Evolutionary conservation across 768 basidiomycete species (phyloP), one percentile per base, ranked within the genome.

Genomic region (Phanerochaete sordida): DNA sequence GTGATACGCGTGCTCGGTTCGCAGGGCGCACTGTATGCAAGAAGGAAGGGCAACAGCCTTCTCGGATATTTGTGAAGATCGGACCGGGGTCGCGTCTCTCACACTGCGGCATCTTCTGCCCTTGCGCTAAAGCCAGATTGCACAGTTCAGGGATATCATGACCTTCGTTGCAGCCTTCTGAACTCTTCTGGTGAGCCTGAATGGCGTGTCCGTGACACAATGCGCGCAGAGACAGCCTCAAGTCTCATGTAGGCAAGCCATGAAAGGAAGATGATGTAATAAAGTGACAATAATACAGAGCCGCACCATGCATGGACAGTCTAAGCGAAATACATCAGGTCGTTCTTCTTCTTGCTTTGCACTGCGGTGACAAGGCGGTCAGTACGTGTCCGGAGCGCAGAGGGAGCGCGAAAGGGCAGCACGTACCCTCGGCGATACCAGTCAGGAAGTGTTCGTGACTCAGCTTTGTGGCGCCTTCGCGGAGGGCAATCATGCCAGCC

Each of bases 291-390:
- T 37, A 61, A 43, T 59, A 44, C 33, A 58, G 2, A 46, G 49
- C 57, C 53, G 54, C 45, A 63, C 56, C 49, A 19, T 43, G 39
- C 39, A 43, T 6, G 6, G 39, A 19, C 19, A 30, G 44, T 64
- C 77, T 89, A 94, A 51, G 91, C 92, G 74, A 93, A 94, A 78
- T 94, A 94, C 84, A 93, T 87, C 70, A 98, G 86, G 70, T 93
- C 88, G 71, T 98, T 98, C 86, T 98, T 98, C 86, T 99, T 99
- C 87, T 98, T 95, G 76, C 93, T 93, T 84, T 98, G 96, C 58
- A 98, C 89, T 98, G 74, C 53, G 73, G 58, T 50, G 64, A 66
- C 64, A 33, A 43, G 33, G 64, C 75, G 51, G 64, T 63, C 33
- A 63, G 46, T 19, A 21, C 35, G 23, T 23, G n/a, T 48, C 49